phyloP scores from a whole-genome alignment of 352 stramenopile species.

The Globisporangium acanthophoron region DNA sequence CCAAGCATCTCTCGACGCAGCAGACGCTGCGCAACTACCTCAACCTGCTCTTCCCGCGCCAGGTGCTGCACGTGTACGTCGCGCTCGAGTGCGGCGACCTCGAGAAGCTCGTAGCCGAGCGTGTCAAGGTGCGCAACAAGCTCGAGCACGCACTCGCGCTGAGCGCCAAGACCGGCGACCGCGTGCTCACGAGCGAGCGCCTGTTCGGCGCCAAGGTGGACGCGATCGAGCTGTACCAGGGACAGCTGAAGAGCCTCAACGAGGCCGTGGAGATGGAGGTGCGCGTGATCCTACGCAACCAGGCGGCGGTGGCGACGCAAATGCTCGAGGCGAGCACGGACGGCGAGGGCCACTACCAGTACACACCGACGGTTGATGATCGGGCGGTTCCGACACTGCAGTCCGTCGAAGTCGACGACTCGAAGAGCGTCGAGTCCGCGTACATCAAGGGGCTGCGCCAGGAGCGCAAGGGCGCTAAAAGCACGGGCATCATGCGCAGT shows the following conservation, averaged over 20 bases:
- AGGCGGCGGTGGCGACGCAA: constrained; percentile 49
- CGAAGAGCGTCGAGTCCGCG: constrained; percentile 39
- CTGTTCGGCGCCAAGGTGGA: constrained; percentile 47
- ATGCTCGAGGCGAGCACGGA: constrained; percentile 44
- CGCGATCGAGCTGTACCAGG: constrained; percentile 64
- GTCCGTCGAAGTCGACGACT: constrained; percentile 21
- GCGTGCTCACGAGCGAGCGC: constrained; percentile 35
- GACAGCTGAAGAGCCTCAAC: constrained; percentile 68
- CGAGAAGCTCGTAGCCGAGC: constrained; percentile 66
- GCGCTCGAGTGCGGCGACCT: constrained; percentile 68
- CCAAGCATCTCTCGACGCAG: constrained; percentile 63
- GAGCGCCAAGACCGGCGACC: constrained; percentile 55
- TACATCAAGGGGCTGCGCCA: constrained; percentile 53
- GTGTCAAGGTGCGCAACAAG: constrained; percentile 59
- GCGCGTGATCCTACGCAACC: constrained; percentile 55
- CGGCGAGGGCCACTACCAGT: constrained; percentile 17
- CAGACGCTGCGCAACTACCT: constrained; percentile 78
- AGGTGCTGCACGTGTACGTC: constrained; percentile 66
- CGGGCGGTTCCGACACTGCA: constrained; percentile 22
- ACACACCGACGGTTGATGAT: constrained; percentile 13
- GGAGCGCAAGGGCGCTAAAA: constrained; percentile 31
- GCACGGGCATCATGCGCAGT: constrained; percentile 56
- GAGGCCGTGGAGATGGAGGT: constrained; percentile 74
- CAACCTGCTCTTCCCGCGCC: constrained; percentile 63
- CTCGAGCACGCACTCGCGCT: constrained; percentile 63